phyloP scores from a whole-genome alignment of 306 rosid genomes.

The Cucumis hystrix region DNA sequence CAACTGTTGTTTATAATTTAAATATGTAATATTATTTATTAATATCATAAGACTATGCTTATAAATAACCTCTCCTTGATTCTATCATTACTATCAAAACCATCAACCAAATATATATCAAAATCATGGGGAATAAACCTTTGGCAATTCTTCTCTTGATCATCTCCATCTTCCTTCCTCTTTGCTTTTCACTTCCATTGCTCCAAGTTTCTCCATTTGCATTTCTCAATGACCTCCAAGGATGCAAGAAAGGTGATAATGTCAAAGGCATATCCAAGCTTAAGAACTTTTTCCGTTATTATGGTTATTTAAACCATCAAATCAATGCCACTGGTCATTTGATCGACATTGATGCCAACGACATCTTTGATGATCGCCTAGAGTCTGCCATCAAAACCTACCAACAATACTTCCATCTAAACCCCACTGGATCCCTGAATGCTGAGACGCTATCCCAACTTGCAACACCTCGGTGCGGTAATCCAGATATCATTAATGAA shows the following conservation, averaged over 20 bases:
- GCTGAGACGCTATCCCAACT: neutral
- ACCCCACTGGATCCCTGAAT: neutral
- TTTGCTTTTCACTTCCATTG: neutral
- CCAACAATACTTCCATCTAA: neutral
- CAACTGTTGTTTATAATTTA: neutral
- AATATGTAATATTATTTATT: neutral
- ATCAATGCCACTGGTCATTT: neutral
- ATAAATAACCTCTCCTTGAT: neutral
- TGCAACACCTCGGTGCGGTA: neutral
- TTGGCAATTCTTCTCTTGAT: neutral
- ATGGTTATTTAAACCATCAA: neutral
- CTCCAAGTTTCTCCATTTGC: neutral
- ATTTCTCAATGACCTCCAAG: neutral
- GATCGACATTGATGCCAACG: neutral
- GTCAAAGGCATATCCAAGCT: slow-evolving; percentile 1
- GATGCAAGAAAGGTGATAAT: neutral
- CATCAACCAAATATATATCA: neutral
- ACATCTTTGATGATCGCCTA: neutral
- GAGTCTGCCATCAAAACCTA: neutral
- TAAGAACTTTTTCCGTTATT: neutral
- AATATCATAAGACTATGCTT: neutral
- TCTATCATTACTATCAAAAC: neutral
- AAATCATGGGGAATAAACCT: neutral
- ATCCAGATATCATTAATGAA: neutral
- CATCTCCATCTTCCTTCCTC: neutral